A percentile compares a stretch with the other conserved stretches of the same genome.
Conservation (phyloP, 768 basidiomycete genomes). For the Pulveroboletus sp. region DNA sequence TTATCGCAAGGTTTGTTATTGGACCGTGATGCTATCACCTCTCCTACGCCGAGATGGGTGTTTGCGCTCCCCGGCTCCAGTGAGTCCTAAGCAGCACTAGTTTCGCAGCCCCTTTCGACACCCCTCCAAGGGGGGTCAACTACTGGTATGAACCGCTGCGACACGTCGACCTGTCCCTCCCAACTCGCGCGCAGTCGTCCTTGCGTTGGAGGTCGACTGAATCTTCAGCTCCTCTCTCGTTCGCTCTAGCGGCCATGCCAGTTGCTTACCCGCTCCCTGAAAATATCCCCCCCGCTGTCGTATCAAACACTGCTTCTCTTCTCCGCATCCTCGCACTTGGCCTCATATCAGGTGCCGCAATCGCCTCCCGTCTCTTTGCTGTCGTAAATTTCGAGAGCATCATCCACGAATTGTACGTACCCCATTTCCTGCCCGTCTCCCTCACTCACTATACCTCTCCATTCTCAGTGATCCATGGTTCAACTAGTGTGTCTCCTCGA, state of each 20-base stretch:
- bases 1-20: too few species aligned
- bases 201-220: neutral
- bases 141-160: conserved; percentile 7
- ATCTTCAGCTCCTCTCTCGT: neutral
- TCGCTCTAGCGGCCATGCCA: conserved; percentile 51
- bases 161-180: conserved; percentile 21
- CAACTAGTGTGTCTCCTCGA: conserved; percentile 73
- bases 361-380: conserved; percentile 93
- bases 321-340: conserved; percentile 86
- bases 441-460: neutral
- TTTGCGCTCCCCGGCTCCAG: too few species aligned
- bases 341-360: conserved; percentile 90
- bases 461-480: conserved; percentile 90
- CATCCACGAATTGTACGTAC: conserved; percentile 94
- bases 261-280: conserved; percentile 70
- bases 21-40: too few species aligned
- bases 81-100: too few species aligned
- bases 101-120: neutral
- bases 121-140: conserved; percentile 13
- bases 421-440: neutral
- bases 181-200: neutral
- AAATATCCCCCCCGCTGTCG: conserved; percentile 63
- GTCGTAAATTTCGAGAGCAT: conserved; percentile 99
- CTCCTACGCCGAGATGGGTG: too few species aligned
- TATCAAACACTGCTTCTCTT: conserved; percentile 85